Conservation (phyloP, 2,329 filamentous ascomycete species). For the Monilinia laxa region DNA sequence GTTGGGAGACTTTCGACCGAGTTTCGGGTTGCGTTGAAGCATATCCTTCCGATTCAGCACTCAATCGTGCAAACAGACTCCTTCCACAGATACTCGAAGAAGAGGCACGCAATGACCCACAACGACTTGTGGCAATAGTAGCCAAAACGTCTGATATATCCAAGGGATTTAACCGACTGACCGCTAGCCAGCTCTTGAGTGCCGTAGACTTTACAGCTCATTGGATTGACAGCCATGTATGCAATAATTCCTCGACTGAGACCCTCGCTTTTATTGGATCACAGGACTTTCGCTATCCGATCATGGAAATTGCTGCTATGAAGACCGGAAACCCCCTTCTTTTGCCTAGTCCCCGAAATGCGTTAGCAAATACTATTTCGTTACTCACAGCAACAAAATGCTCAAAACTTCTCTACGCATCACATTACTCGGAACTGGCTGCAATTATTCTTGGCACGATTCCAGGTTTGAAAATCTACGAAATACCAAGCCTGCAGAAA, state of each 20-base stretch:
- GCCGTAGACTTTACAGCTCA: constrained; percentile 32
- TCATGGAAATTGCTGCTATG: constrained; percentile 23
- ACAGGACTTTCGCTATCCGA: constrained; percentile 34
- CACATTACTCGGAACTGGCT: constrained; percentile 18
- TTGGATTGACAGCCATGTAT: constrained; percentile 27
- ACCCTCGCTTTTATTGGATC: constrained; percentile 32
- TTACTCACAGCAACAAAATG: constrained; percentile 28
- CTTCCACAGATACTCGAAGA: constrained; percentile 29
- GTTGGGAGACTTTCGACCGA: neutral
- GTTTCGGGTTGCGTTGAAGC: neutral
- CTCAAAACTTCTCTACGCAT: constrained; percentile 27
- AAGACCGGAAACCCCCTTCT: constrained; percentile 28
- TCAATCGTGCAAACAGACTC: constrained; percentile 15
- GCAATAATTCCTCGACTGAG: neutral
- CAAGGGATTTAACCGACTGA: constrained; percentile 26
- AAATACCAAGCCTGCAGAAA: constrained; percentile 34
- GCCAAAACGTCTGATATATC: constrained; percentile 25
- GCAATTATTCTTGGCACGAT: constrained; percentile 10
- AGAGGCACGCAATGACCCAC: constrained; percentile 23
- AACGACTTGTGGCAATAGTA: constrained; percentile 25
- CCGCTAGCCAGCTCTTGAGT: constrained; percentile 26
- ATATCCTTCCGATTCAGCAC: constrained; percentile 3
- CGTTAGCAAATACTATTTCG: constrained; percentile 28
- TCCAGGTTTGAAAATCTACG: constrained; percentile 19
- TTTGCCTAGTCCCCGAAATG: constrained; percentile 29